Conservation (phyloP, 139 green algal genomes). For the Pleodorina starrii region DNA sequence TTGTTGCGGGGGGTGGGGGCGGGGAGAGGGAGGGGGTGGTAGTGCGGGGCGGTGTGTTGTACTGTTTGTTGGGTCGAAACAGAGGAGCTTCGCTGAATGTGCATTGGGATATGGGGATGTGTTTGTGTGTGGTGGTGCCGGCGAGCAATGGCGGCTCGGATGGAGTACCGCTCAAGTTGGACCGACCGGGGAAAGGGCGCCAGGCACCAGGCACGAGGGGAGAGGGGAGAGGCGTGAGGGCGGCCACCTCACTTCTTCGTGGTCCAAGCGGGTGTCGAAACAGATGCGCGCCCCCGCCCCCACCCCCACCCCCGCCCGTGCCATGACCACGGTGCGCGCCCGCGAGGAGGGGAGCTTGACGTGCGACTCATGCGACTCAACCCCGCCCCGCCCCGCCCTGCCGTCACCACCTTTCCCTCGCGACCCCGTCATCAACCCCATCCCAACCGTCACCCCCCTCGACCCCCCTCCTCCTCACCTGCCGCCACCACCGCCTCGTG, state of each 20-base stretch:
- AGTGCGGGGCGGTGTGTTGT: neutral
- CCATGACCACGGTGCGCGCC: neutral
- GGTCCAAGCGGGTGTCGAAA: too few relatives aligned
- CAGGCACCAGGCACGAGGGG: neutral
- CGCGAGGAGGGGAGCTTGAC: too few relatives aligned
- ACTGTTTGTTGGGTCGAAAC: too few relatives aligned
- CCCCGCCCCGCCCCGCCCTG: neutral
- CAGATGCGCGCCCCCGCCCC: too few relatives aligned
- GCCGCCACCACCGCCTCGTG: constrained; percentile 85
- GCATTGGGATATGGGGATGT: neutral
- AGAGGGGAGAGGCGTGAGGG: too few relatives aligned
- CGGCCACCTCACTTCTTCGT: too few relatives aligned
- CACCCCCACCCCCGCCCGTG: too few relatives aligned
- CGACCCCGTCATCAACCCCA: neutral
- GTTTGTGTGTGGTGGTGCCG: neutral
- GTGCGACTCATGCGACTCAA: neutral
- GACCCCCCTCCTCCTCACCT: constrained; percentile 36
- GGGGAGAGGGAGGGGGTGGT: neutral
- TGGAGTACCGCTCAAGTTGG: neutral
- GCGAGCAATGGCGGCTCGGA: neutral
- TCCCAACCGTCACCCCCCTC: neutral
- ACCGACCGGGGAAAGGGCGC: neutral
- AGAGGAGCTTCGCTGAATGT: neutral
- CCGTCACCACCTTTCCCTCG: neutral
- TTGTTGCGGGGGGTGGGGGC: neutral